Conservation (phyloP, 768 basidiomycete species). For the Macrocybe gigantea region DNA sequence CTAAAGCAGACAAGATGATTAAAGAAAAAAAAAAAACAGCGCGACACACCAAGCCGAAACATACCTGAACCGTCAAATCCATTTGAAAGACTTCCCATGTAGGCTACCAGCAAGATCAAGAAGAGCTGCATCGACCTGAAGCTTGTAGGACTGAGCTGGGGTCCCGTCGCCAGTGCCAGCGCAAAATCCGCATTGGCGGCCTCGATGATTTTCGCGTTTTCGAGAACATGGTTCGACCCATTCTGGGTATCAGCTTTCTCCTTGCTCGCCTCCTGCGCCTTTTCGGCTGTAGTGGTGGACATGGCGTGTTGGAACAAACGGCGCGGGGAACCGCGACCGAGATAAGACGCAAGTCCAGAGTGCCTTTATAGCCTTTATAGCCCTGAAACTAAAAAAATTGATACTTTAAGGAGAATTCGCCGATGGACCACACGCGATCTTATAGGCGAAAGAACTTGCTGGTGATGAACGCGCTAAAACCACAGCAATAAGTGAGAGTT, state of each 20-base stretch:
- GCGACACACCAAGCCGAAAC: slow-evolving; percentile 1
- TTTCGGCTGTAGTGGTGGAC: neutral
- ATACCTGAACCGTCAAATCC: slow-evolving; percentile 42
- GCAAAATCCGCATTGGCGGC: slow-evolving; percentile 36
- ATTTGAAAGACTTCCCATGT: slow-evolving; percentile 40
- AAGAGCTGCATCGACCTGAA: slow-evolving; percentile 34
- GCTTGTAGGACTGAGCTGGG: slow-evolving; percentile 33
- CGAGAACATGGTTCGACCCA: slow-evolving; percentile 1
- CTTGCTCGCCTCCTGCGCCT: slow-evolving; percentile 4
- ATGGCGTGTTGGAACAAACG: too few relatives aligned
- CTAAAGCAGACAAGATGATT: slow-evolving; percentile 12
- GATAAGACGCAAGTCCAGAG: too few relatives aligned
- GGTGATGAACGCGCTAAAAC: too few relatives aligned
- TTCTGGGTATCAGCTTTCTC: slow-evolving; percentile 3
- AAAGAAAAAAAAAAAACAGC: neutral
- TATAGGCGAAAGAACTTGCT: too few relatives aligned
- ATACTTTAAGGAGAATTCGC: too few relatives aligned
- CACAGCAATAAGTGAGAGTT: too few relatives aligned
- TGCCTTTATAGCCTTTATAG: too few relatives aligned
- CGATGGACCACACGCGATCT: too few relatives aligned
- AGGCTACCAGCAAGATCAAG: slow-evolving; percentile 33
- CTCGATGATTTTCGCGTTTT: slow-evolving; percentile 19
- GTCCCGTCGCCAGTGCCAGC: slow-evolving; percentile 36
- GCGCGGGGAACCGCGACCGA: too few relatives aligned
- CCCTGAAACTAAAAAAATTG: too few relatives aligned